phyloP scores from a whole-genome alignment of 352 stramenopile genomes.

The Phytophthora cajani region DNA sequence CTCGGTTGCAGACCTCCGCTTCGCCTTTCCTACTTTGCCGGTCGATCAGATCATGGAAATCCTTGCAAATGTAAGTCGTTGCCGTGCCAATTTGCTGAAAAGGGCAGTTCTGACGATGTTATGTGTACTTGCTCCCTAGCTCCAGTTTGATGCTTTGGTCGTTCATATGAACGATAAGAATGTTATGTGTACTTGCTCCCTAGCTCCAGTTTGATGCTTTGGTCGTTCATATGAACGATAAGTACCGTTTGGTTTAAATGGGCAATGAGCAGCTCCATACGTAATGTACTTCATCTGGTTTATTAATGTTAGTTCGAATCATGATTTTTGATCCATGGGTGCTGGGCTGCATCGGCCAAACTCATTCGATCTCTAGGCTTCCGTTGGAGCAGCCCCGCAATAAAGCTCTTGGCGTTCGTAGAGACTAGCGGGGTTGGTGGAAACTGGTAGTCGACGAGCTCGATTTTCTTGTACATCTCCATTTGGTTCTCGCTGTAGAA shows the following conservation, averaged over 20 bases:
- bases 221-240: slow-evolving; percentile 59
- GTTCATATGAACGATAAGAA: too few species aligned
- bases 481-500: slow-evolving; percentile 84
- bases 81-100: neutral
- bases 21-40: slow-evolving; percentile 57
- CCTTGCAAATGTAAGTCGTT: slow-evolving; percentile 58
- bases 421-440: slow-evolving; percentile 57
- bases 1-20: slow-evolving; percentile 62
- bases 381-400: slow-evolving; percentile 59
- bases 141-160: slow-evolving; percentile 75
- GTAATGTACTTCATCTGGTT: neutral
- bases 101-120: slow-evolving; percentile 4
- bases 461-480: slow-evolving; percentile 86
- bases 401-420: slow-evolving; percentile 67
- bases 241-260: slow-evolving; percentile 60
- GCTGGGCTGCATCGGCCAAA: slow-evolving; percentile 54
- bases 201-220: slow-evolving; percentile 78
- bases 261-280: neutral
- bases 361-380: slow-evolving; percentile 69
- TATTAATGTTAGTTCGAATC: slow-evolving; percentile 6
- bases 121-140: slow-evolving; percentile 29
- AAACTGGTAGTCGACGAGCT: slow-evolving; percentile 66
- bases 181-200: neutral
- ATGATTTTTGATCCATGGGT: slow-evolving; percentile 68
- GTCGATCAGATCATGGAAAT: slow-evolving; percentile 61